Conservation (phyloP, 2,329 filamentous ascomycete species). For the Calonectria fujianensis region DNA sequence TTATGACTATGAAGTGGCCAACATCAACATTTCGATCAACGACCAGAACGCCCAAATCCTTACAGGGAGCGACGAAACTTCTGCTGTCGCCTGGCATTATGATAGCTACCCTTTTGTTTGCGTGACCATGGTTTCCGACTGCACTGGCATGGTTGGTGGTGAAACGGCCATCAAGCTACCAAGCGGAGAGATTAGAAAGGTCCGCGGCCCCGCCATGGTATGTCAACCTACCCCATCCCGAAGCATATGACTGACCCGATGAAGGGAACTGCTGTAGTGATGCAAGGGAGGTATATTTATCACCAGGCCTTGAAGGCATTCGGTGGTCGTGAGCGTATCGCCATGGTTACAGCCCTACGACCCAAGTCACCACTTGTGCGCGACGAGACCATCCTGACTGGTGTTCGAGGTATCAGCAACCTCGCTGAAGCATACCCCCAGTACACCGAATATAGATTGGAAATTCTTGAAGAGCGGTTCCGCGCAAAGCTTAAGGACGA, state of each 20-base stretch:
- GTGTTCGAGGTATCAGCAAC: slow-evolving; percentile 75
- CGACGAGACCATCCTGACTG: slow-evolving; percentile 77
- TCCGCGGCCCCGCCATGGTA: slow-evolving; percentile 75
- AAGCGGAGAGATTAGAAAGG: slow-evolving; percentile 72
- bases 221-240: not conserved
- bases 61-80: slow-evolving; percentile 60
- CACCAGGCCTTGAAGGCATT: slow-evolving; percentile 73
- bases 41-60: slow-evolving; percentile 64
- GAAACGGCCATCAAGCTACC: slow-evolving; percentile 75
- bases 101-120: slow-evolving; percentile 81
- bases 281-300: slow-evolving; percentile 80
- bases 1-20: slow-evolving; percentile 72
- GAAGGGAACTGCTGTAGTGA: slow-evolving; percentile 75
- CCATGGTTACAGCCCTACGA: slow-evolving; percentile 76
- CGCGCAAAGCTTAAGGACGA: slow-evolving; percentile 2
- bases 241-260: slow-evolving; percentile 41
- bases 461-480: slow-evolving; percentile 66
- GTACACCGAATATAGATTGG: slow-evolving; percentile 77
- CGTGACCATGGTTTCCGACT: slow-evolving; percentile 79
- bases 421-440: slow-evolving; percentile 75
- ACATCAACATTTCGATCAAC: slow-evolving; percentile 72
- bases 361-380: slow-evolving; percentile 70
- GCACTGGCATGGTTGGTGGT: slow-evolving; percentile 77
- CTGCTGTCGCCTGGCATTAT: slow-evolving; percentile 74
- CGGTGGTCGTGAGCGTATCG: slow-evolving; percentile 69